Conservation (phyloP, 495 filamentous ascomycete genomes). For the Daldinia bambusicola region DNA sequence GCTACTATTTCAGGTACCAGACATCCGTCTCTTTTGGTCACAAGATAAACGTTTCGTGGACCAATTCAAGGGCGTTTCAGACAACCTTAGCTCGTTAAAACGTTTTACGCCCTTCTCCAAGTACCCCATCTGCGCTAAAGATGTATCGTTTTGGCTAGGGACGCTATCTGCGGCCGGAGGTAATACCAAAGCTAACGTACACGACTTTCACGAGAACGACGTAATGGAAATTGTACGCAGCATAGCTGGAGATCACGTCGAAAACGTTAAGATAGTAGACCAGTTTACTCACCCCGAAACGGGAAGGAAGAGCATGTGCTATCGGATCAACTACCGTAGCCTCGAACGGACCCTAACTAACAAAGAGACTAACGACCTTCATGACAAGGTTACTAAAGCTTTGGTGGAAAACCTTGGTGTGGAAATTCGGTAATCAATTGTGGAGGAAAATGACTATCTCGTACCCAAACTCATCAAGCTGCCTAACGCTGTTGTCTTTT, state of each 20-base stretch:
- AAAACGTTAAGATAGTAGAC: slow-evolving; percentile 83
- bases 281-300: slow-evolving; percentile 92
- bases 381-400: slow-evolving; percentile 68
- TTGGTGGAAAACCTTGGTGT: slow-evolving; percentile 78
- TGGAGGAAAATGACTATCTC: neutral
- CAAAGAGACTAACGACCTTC: slow-evolving; percentile 77
- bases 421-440: slow-evolving; percentile 71
- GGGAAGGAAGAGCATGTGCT: slow-evolving; percentile 83
- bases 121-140: slow-evolving; percentile 86
- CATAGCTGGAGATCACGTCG: slow-evolving; percentile 81
- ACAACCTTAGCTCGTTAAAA: slow-evolving; percentile 60
- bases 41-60: slow-evolving; percentile 79
- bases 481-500: neutral
- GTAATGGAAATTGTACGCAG: slow-evolving; percentile 92
- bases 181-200: slow-evolving; percentile 52
- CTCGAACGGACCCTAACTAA: slow-evolving; percentile 89
- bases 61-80: slow-evolving; percentile 75
- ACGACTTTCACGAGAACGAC: slow-evolving; percentile 89
- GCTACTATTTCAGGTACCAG: slow-evolving; percentile 93
- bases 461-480: neutral
- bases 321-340: slow-evolving; percentile 90
- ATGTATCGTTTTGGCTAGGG: slow-evolving; percentile 92
- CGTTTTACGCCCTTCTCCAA: slow-evolving; percentile 88
- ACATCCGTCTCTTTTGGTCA: slow-evolving; percentile 98
- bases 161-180: slow-evolving; percentile 65